Percentiles rank a stretch among this genome's conserved stretches.
phyloP scores from a whole-genome alignment of 192 early-diverging fungal species.

The Coemansia reversa region DNA sequence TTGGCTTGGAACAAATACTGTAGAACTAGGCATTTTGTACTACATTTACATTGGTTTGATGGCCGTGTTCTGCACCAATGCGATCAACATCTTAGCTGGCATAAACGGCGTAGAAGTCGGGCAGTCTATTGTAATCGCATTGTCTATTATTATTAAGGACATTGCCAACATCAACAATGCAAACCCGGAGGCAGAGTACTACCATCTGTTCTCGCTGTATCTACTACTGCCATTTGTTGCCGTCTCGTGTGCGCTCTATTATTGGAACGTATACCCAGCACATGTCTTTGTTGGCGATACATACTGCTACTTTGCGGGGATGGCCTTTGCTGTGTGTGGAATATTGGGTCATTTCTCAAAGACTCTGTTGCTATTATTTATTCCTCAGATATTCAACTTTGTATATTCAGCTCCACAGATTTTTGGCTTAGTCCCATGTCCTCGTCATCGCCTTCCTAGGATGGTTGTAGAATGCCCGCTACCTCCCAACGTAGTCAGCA shows the following conservation, averaged over 20 bases:
- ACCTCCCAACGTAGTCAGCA: constrained; percentile 11
- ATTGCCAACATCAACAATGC: constrained; percentile 36
- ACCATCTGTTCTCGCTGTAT: constrained; percentile 84
- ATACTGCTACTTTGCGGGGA: constrained; percentile 96
- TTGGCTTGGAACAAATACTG: constrained; percentile 62
- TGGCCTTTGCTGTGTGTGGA: constrained; percentile 97
- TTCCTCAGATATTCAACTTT: constrained; percentile 98
- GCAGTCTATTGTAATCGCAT: constrained; percentile 88
- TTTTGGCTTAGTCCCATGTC: constrained; percentile 91
- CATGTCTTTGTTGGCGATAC: constrained; percentile 95
- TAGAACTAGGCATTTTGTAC: constrained; percentile 89
- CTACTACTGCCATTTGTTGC: constrained; percentile 92
- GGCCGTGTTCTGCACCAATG: constrained; percentile 93
- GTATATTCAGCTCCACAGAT: constrained; percentile 92
- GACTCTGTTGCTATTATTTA: constrained; percentile 88
- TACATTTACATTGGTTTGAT: constrained; percentile 90
- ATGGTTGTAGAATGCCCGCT: constrained; percentile 28
- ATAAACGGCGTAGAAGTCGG: constrained; percentile 97
- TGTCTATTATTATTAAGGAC: constrained; percentile 69
- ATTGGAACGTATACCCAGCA: constrained; percentile 93
- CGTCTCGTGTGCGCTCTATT: constrained; percentile 75
- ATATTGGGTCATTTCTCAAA: constrained; percentile 94
- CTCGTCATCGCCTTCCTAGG: constrained; percentile 89
- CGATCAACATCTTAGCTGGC: constrained; percentile 97
- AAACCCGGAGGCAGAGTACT: constrained; percentile 64